phyloP scores from a whole-genome alignment of 202 grass and related monocot genomes.

The Digitaria exilis region DNA sequence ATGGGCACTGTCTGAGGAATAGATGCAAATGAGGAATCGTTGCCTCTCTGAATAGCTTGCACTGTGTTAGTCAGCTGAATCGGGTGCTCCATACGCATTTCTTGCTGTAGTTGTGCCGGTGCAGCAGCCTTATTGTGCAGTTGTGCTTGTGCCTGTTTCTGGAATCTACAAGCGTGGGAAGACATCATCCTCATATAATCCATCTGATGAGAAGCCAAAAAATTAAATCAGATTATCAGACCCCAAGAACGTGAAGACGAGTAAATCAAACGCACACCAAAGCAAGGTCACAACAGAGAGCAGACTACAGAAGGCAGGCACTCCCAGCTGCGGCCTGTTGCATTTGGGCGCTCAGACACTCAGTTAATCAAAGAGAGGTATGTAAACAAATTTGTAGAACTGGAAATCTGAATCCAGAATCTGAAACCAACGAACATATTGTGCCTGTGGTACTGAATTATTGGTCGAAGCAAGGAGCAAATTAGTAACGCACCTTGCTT shows the following conservation, averaged over 20 bases:
- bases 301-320: background rate
- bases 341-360: background rate
- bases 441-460: background rate
- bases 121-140: background rate
- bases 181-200: background rate
- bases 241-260: background rate
- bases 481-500: background rate
- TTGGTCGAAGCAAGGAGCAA: background rate
- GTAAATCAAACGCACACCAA: background rate
- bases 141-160: background rate
- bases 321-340: background rate
- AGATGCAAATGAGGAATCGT: background rate
- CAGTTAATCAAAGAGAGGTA: background rate
- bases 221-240: background rate
- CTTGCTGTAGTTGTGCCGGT: background rate
- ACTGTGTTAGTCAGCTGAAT: background rate
- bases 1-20: background rate
- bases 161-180: background rate
- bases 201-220: background rate
- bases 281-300: too few relatives aligned
- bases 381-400: background rate
- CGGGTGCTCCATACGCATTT: background rate
- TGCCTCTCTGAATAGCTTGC: background rate
- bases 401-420: background rate
- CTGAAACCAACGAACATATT: background rate